These are phyloP conservation scores for Aristolochia contorta DNA, from an alignment of 164 flowering plant species.

Conservation along the genomic window DNA sequence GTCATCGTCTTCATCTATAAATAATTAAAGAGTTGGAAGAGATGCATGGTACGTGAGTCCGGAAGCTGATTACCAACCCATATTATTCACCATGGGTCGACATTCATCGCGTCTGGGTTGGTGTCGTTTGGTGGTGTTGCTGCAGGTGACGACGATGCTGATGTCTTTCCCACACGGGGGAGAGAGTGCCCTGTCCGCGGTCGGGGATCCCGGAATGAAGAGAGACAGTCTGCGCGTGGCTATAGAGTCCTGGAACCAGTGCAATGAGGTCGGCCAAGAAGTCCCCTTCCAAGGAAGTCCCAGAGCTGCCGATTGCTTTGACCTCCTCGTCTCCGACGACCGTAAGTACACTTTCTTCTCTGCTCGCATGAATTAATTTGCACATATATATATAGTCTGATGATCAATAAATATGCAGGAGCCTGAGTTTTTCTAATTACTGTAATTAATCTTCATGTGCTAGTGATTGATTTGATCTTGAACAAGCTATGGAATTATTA, in stretches of 20 bases:
- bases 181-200: conserved; percentile 23
- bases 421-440: not conserved
- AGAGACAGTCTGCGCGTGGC: conserved; percentile 45
- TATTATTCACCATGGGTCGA: not conserved
- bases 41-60: no score
- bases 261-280: conserved; percentile 65
- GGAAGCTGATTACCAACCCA: no score
- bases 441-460: no score
- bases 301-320: conserved; percentile 61
- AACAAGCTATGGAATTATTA: no score
- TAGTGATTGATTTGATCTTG: no score
- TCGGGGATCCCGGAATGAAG: conserved; percentile 55
- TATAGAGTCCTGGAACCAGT: conserved; percentile 58
- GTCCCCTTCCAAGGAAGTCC: conserved; percentile 53
- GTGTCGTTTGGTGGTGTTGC: not conserved
- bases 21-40: no score
- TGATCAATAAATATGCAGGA: no score
- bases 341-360: not conserved
- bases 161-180: not conserved
- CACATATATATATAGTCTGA: no score
- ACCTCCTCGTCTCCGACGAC: conserved; percentile 17
- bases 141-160: not conserved
- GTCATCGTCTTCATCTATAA: not conserved
- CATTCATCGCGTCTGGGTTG: not conserved
- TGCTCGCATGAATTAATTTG: no score